Percentiles rank a stretch among this genome's conserved stretches.
These are phyloP conservation scores for Massospora cicadina DNA, from an alignment of 371 early-diverging fungal species.

Conservation along the genomic window DNA sequence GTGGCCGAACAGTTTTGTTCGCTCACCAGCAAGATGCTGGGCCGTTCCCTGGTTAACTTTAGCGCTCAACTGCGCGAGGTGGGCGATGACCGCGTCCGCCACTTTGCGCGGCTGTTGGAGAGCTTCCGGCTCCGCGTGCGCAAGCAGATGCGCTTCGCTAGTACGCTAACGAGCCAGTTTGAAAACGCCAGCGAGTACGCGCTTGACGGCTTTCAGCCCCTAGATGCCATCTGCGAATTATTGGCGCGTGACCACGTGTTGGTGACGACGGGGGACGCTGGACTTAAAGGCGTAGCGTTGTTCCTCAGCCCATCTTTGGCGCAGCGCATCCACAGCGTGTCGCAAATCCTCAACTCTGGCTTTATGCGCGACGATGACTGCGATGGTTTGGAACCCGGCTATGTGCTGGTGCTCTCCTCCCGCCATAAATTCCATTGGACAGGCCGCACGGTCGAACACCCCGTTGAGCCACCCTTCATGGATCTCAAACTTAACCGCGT, in stretches of 20 bases:
- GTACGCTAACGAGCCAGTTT: constrained; percentile 13
- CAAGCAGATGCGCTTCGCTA: constrained; percentile 17
- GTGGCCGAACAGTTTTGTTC: constrained; percentile 62
- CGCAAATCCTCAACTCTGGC: constrained; percentile 1
- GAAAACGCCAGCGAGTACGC: constrained; percentile 14
- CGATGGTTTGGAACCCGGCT: constrained; percentile 17
- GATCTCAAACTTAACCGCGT: constrained; percentile 39
- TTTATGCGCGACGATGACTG: neutral
- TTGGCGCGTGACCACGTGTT: constrained; percentile 9
- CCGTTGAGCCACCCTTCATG: constrained; percentile 17
- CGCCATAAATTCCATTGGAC: constrained; percentile 38
- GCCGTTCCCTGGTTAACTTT: constrained; percentile 27
- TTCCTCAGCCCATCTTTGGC: constrained; percentile 4
- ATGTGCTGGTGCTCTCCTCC: constrained; percentile 31
- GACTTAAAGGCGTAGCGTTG: constrained; percentile 3
- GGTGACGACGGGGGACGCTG: constrained; percentile 15
- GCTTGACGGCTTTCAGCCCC: constrained; percentile 9
- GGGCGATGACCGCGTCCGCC: constrained; percentile 27
- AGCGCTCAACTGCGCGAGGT: constrained; percentile 23
- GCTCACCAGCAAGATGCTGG: constrained; percentile 20
- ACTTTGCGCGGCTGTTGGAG: constrained; percentile 39
- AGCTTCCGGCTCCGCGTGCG: constrained; percentile 43
- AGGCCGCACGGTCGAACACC: constrained; percentile 30
- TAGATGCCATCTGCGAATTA: constrained; percentile 14
- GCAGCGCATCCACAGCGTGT: neutral